Conservation (phyloP, 2,329 filamentous ascomycete species). For the Exophiala sideris region DNA sequence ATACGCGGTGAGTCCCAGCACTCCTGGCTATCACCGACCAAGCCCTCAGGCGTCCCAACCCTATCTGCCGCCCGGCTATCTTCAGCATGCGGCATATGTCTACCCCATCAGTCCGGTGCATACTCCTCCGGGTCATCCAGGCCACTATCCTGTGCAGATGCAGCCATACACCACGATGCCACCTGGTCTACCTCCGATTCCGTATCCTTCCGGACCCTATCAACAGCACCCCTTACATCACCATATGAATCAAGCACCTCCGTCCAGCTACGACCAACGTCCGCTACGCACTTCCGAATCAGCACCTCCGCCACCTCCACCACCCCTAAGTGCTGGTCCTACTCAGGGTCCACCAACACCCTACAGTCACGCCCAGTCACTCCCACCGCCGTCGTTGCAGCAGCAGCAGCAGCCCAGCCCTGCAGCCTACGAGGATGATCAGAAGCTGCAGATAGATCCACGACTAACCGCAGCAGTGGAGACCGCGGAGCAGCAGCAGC, state of each 20-base stretch:
- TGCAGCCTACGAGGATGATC: constrained; percentile 28
- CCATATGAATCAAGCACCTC: constrained; percentile 23
- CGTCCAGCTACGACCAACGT: constrained; percentile 27
- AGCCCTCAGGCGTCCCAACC: constrained; percentile 37
- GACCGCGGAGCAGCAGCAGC: constrained; percentile 3
- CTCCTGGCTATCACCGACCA: constrained; percentile 52
- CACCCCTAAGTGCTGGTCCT: constrained; percentile 32
- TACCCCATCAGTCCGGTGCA: constrained; percentile 46
- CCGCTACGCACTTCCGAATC: constrained; percentile 27
- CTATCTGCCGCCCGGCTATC: constrained; percentile 34
- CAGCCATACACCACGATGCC: constrained; percentile 21
- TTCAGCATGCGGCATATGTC: constrained; percentile 34
- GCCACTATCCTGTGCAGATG: constrained; percentile 26
- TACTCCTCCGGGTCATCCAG: constrained; percentile 41
- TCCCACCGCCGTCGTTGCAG: constrained; percentile 19
- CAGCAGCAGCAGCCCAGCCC: constrained; percentile 11
- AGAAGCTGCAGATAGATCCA: constrained; percentile 31
- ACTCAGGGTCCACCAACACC: constrained; percentile 35
- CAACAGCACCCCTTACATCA: too few species aligned
- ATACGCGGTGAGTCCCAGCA: constrained; percentile 53
- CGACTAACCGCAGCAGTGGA: constrained; percentile 30
- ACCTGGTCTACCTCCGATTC: constrained; percentile 20
- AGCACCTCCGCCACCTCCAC: constrained; percentile 37
- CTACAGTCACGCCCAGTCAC: constrained; percentile 31
- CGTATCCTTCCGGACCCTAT: constrained; percentile 8